Evolutionary conservation across 2,329 filamentous ascomycete genomes (phyloP).

Genomic region (Cladosporium phlei): DNA sequence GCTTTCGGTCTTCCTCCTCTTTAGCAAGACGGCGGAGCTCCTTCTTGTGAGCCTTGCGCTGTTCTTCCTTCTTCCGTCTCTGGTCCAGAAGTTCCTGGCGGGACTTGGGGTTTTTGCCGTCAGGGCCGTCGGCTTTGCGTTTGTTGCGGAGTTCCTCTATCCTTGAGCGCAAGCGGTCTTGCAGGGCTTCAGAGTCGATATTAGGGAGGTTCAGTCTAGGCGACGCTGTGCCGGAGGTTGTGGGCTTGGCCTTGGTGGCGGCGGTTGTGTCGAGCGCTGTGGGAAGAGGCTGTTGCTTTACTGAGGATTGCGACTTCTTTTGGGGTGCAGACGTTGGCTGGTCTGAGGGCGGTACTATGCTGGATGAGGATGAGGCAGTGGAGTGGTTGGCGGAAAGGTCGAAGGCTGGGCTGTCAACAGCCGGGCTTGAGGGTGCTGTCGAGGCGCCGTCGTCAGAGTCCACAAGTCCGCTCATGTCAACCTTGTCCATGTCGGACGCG

Average conservation of each 20-base stretch:
- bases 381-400: constrained; percentile 37
- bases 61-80: constrained; percentile 78
- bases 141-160: constrained; percentile 80
- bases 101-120: constrained; percentile 77
- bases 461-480: constrained; percentile 31
- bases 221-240: constrained; percentile 26
- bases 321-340: constrained; percentile 16
- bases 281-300: constrained; percentile 6
- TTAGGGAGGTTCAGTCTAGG: constrained; percentile 44
- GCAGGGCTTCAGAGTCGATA: constrained; percentile 67
- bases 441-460: constrained; percentile 27
- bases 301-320: constrained; percentile 16
- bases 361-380: constrained; percentile 44
- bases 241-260: constrained; percentile 5
- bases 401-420: constrained; percentile 37
- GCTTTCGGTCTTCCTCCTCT: constrained; percentile 66
- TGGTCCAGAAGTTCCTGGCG: constrained; percentile 89
- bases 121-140: constrained; percentile 78
- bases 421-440: constrained; percentile 34
- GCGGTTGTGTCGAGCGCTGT: constrained; percentile 6
- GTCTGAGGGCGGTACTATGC: constrained; percentile 36
- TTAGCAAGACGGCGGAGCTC: constrained; percentile 72
- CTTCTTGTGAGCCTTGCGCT: constrained; percentile 84
- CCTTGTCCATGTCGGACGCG: constrained; percentile 25
- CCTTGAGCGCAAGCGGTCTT: constrained; percentile 71